Evolutionary conservation across 768 basidiomycete species (phyloP).

Genomic region (Auricularia heimuer): DNA sequence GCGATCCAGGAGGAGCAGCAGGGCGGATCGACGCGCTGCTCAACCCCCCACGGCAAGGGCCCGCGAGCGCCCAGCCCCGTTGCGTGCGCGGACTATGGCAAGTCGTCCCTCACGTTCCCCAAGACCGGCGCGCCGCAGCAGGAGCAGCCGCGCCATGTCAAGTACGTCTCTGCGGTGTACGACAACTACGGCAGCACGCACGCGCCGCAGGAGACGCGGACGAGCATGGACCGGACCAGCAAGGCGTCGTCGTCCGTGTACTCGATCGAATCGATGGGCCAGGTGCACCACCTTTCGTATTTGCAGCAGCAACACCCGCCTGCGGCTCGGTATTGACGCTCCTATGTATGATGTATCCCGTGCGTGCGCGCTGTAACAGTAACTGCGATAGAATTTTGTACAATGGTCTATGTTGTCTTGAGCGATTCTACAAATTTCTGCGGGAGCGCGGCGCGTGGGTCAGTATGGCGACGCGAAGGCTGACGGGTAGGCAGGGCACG

Average conservation of each 20-base stretch:
- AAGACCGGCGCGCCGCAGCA: slow-evolving; percentile 1
- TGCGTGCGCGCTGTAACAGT: neutral
- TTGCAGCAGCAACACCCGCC: neutral
- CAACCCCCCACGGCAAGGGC: neutral
- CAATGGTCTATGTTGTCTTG: slow-evolving; percentile 6
- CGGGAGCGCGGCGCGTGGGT: neutral
- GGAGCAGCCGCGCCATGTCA: neutral
- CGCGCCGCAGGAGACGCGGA: neutral
- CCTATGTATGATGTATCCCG: neutral
- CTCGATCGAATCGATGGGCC: neutral
- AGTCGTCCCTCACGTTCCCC: neutral
- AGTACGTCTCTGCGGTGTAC: neutral
- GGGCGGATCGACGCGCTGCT: neutral
- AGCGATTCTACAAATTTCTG: slow-evolving; percentile 14
- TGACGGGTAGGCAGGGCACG: neutral
- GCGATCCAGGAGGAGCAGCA: neutral
- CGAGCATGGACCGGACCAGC: neutral
- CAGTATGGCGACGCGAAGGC: neutral
- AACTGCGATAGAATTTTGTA: slow-evolving; percentile 1
- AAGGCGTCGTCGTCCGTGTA: neutral
- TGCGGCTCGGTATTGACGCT: neutral
- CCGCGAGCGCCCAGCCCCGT: neutral
- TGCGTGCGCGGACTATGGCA: neutral
- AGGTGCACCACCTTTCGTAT: slow-evolving; percentile 1
- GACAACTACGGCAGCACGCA: neutral